Evolutionary conservation across 1,139 yeast genomes (phyloP), one percentile per base, ranked within the genome.

Genomic region (Sugiyamaella xylanicola): DNA sequence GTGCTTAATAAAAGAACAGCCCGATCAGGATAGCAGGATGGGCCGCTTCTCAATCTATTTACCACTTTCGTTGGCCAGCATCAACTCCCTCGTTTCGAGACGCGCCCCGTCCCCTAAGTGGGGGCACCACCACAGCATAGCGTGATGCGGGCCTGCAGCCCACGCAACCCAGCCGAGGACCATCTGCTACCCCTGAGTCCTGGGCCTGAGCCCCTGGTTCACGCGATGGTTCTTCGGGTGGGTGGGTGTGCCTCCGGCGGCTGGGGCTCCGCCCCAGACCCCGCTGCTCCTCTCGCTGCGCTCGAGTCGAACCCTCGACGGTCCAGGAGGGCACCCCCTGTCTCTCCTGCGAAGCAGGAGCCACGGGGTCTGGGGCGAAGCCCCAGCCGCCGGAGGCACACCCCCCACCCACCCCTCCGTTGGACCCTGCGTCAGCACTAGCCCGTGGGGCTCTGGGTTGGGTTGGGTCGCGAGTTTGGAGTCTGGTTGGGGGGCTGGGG

Each of bases 131-230:
- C 29, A n/a, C 5, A 32, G n/a, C n/a, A 8, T 32, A 32, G 13
- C 37, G 37, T 32, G 37, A 8, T 25, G 32, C 32, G 11, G 32
- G 11, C 11, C 9, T 11, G 32, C 32, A 11, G n/a, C n/a, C n/a
- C n/a, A n/a, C 40, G 17, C 40, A n/a, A n/a, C 17, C 40, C 19
- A 36, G 11, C 40, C 19, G 40, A 36, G n/a, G n/a, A n/a, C n/a
- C n/a, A n/a, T n/a, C 40, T 15, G 43, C 43, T 13, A 9, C 43
- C 25, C 43, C 43, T 39, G 43, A 32, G 13, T 39, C 43, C 19
- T 5, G 29, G 29, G 29, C 8, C 29, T 25, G 29, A 9, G 8
- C 8, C 8, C 19, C 17, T 37, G 42, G n/a, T n/a, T 36, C 40
- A n/a, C 7, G 7, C 15, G 40, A 15, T 36, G 13, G 19, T 36